Percentiles rank a stretch among this genome's conserved stretches.
phyloP scores from a whole-genome alignment of 768 basidiomycete genomes.

The Glaciozyma martinii region DNA sequence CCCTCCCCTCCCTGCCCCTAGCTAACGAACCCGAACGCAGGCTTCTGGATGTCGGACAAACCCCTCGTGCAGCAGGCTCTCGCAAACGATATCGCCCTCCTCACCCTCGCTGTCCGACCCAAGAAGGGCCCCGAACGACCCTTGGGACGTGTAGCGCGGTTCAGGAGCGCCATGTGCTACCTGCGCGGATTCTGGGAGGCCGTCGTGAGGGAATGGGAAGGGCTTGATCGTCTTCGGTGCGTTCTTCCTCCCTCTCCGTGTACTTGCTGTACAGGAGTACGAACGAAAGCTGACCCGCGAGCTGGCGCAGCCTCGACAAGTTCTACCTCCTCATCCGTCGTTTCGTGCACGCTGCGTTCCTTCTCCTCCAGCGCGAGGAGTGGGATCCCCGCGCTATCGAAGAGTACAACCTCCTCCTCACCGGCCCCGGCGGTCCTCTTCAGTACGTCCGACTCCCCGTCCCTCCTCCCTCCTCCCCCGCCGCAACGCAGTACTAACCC shows the following conservation, averaged over 20 bases:
- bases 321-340: constrained; percentile 89
- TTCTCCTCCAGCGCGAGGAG: constrained; percentile 57
- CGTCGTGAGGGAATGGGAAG: constrained; percentile 84
- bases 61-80: constrained; percentile 89
- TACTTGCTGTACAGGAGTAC: neutral
- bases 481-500: constrained; percentile 14
- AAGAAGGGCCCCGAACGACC: constrained; percentile 12
- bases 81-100: constrained; percentile 71
- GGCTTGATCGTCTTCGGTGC: constrained; percentile 81
- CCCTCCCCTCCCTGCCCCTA: neutral
- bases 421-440: constrained; percentile 63
- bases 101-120: constrained; percentile 59
- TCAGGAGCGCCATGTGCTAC: constrained; percentile 56
- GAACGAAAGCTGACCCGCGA: neutral
- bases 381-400: constrained; percentile 56
- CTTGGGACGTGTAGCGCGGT: constrained; percentile 23
- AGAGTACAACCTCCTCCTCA: constrained; percentile 63
- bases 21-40: constrained; percentile 42
- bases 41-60: constrained; percentile 99
- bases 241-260: constrained; percentile 30
- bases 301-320: constrained; percentile 70
- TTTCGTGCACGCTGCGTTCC: constrained; percentile 77
- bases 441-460: constrained; percentile 48
- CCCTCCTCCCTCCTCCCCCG: neutral
- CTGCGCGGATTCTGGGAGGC: constrained; percentile 84